Evolutionary conservation across 352 stramenopile species (phyloP), one percentile per base, ranked within the genome.

Genomic region (Globisporangium recalcitrans): DNA sequence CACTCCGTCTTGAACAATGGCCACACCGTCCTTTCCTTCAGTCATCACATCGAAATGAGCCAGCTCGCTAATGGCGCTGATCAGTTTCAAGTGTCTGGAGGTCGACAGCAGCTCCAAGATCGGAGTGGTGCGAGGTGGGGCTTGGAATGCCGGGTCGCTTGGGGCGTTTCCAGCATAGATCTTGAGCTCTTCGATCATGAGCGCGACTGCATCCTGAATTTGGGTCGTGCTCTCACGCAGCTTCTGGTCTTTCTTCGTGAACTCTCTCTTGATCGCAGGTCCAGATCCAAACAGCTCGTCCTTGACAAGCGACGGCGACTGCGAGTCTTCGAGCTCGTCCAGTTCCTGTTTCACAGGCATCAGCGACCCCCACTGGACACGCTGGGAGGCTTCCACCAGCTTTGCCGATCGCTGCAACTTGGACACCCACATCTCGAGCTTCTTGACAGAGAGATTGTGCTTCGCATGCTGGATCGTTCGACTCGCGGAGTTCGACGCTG

Each of bases 401-500:
- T 91, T 92, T 6, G 87, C 75, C 29, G 85, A 88, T 52, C 80
- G 75, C 63, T 90, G 75, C 16, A 94, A 53, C 40, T 80, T 85
- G 8, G 80, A 67, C 44, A 91, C 70, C 85, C 85, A 94, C 9
- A 65, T 71, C 51, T 92, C 85, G 16, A 92, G 73, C 57, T 90
- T 90, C 75, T 82, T 87, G 58, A 90, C 83, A 1, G 79, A 80
- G 48, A 90, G 67, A 22, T 86, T 88, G 70, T 90, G 77, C 74
- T 90, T 90, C 29, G 80, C 79, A 27, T 77, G 76, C 51, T 90
- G 79, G n/a, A 79, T 71, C 22, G 70, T 84, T 31, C 80, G 80
- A 61, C 67, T 87, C 24, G 58, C 57, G 21, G 61, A 55, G 11
- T 49, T 55, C 16, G 51, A 52, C 1, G 52, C 27, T 14, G 31